These are phyloP conservation scores for Mycena galopus DNA, from an alignment of 768 basidiomycete genomes.

Conservation along the genomic window DNA sequence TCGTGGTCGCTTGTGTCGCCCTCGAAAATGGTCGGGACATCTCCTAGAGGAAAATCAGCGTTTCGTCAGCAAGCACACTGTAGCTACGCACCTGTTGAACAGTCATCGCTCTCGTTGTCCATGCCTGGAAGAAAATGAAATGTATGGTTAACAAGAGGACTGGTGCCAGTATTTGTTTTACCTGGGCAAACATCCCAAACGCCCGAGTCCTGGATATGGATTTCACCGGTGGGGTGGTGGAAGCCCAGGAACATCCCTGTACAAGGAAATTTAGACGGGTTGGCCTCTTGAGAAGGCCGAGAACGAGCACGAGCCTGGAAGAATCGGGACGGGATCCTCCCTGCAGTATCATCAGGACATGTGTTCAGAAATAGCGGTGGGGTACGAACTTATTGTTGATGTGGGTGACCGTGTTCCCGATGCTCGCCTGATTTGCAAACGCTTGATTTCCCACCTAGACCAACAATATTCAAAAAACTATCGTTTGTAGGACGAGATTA, in stretches of 20 bases:
- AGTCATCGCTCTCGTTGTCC: conserved; percentile 67
- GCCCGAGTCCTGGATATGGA: conserved; percentile 52
- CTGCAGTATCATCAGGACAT: conserved; percentile 25
- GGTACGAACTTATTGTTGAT: conserved; percentile 63
- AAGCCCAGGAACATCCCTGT: conserved; percentile 56
- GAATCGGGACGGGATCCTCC: conserved; percentile 55
- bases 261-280: conserved; percentile 32
- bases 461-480: conserved; percentile 19
- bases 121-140: conserved; percentile 55
- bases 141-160: conserved; percentile 10
- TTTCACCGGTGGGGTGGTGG: conserved; percentile 59
- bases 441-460: conserved; percentile 65
- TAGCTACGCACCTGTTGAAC: conserved; percentile 48
- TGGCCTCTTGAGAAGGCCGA: conserved; percentile 1
- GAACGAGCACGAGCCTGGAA: conserved; percentile 52
- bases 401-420: conserved; percentile 58
- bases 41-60: conserved; percentile 50
- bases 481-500: conserved; percentile 11
- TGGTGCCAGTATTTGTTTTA: conserved; percentile 21
- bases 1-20: conserved; percentile 60
- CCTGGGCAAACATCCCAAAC: conserved; percentile 71
- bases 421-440: conserved; percentile 70
- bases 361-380: not conserved
- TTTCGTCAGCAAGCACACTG: not conserved
- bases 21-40: conserved; percentile 63